These are phyloP conservation scores for Scutellaria minor DNA, from an alignment of 257 asterid species.

Conservation along the genomic window DNA sequence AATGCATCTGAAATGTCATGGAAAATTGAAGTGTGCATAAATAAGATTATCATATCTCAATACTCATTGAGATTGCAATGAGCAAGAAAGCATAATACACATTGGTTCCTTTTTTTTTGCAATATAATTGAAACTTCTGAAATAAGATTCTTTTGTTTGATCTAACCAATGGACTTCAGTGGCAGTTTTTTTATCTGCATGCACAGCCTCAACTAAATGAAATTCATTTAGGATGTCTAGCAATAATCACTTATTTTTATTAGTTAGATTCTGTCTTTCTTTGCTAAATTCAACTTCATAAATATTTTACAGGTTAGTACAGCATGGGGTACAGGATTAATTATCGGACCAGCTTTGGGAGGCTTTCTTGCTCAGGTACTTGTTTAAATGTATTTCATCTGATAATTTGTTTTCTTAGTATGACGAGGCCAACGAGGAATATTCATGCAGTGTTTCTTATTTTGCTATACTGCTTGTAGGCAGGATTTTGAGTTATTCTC, in stretches of 20 bases:
- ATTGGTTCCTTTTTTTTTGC: neutral
- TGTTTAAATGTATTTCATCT: constrained; percentile 3
- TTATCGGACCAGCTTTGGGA: constrained; percentile 91
- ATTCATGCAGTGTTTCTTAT: neutral
- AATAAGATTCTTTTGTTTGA: too few species aligned
- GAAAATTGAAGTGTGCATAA: neutral
- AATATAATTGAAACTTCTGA: neutral
- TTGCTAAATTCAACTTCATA: constrained; percentile 5
- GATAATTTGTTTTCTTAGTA: neutral
- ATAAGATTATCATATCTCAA: neutral
- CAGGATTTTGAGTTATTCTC: constrained; percentile 20
- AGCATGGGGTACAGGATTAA: constrained; percentile 84
- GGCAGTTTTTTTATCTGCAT: neutral
- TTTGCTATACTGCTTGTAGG: neutral
- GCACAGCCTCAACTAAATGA: neutral
- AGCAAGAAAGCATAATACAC: too few species aligned
- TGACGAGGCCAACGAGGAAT: constrained; percentile 18
- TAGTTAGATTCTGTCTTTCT: too few species aligned
- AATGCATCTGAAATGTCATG: neutral
- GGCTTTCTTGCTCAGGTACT: constrained; percentile 89
- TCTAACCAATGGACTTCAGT: too few species aligned
- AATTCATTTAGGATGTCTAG: neutral
- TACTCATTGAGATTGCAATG: constrained; percentile 11
- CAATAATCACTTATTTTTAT: neutral
- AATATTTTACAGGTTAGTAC: constrained; percentile 63